Percentiles rank a stretch among this genome's conserved stretches.
phyloP scores from a whole-genome alignment of 495 filamentous ascomycete genomes.

The Thozetella sp. region DNA sequence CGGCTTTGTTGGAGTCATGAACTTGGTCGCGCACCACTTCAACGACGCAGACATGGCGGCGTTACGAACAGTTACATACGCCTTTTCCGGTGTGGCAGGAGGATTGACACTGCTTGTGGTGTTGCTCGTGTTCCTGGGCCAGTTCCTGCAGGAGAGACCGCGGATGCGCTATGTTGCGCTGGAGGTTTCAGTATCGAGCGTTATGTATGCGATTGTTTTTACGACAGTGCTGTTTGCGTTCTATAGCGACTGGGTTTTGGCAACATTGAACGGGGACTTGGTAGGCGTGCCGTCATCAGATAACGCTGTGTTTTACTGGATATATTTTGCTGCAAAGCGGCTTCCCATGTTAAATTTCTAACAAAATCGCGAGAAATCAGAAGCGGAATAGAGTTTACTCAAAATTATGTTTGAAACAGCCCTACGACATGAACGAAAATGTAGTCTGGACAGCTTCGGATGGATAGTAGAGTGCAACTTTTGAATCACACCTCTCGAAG shows the following conservation, averaged over 20 bases:
- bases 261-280: constrained; percentile 22
- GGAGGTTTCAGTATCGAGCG: constrained; percentile 2
- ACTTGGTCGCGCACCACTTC: constrained; percentile 13
- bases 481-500: too few relatives aligned
- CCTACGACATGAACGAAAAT: too few relatives aligned
- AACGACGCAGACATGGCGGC: neutral
- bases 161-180: constrained; percentile 1
- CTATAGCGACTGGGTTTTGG: constrained; percentile 31
- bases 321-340: constrained; percentile 31
- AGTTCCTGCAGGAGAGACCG: neutral
- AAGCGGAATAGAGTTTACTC: too few relatives aligned
- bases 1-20: constrained; percentile 19
- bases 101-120: constrained; percentile 10
- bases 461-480: too few relatives aligned
- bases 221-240: constrained; percentile 23
- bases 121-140: constrained; percentile 7
- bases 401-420: too few relatives aligned
- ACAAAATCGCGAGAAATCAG: too few relatives aligned
- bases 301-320: constrained; percentile 30
- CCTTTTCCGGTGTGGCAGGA: constrained; percentile 19
- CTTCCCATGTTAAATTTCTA: constrained; percentile 27
- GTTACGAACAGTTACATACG: constrained; percentile 9
- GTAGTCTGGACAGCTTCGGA: too few relatives aligned
- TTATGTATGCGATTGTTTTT: constrained; percentile 7
- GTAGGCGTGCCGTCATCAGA: constrained; percentile 22